phyloP scores from a whole-genome alignment of 176 grass and related monocot genomes.

The Avena insularis region DNA sequence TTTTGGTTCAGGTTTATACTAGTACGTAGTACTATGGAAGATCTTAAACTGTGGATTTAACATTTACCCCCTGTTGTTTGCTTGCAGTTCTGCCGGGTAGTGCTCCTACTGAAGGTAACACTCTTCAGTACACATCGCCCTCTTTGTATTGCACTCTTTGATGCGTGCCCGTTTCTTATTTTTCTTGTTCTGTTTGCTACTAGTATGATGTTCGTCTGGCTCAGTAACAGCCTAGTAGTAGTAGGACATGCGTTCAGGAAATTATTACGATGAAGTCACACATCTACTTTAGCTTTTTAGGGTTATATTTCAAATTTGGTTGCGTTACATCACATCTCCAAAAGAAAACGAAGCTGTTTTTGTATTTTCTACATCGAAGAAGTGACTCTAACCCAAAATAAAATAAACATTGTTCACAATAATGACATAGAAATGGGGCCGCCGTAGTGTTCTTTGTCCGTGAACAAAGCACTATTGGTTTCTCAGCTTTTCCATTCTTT shows the following conservation, averaged over 20 bases:
- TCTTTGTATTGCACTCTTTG: neutral
- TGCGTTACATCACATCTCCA: neutral
- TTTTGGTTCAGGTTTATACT: neutral
- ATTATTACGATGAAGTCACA: neutral
- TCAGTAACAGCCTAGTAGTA: neutral
- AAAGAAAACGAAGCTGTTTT: conserved; percentile 15
- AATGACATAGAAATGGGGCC: conserved; percentile 23
- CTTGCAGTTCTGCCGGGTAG: conserved; percentile 34
- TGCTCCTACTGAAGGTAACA: conserved; percentile 42
- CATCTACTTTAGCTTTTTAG: neutral
- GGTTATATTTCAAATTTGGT: neutral
- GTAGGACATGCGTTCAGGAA: neutral
- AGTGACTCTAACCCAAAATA: neutral
- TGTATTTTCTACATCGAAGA: neutral
- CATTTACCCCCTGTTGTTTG: neutral
- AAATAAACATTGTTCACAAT: conserved; percentile 28
- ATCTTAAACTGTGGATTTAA: neutral
- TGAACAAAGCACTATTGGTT: conserved; percentile 4
- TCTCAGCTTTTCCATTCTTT: neutral
- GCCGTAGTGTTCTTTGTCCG: neutral
- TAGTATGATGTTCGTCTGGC: neutral
- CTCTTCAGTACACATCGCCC: neutral
- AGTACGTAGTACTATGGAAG: neutral
- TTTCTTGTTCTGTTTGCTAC: neutral
- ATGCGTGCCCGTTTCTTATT: conserved; percentile 14